Evolutionary conservation across 768 basidiomycete genomes (phyloP), one percentile per base, ranked within the genome.

Genomic region (Hydnomerulius pinastri): DNA sequence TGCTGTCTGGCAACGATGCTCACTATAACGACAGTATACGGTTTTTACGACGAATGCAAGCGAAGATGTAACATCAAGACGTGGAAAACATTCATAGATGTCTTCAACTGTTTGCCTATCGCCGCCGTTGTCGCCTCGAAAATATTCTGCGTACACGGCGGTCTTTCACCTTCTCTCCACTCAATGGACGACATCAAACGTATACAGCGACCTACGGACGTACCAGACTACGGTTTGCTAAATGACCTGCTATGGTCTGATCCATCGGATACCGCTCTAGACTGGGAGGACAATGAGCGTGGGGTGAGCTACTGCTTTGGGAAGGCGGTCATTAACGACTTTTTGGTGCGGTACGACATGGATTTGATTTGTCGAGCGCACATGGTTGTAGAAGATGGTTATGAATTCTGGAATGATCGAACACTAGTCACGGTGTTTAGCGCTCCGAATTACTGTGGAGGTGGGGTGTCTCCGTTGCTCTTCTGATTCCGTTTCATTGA

Each of bases 21-120:
- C 27, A 66, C 46, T 17, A 29, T 53, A 24, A 6, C 41, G 17
- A n/a, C 28, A 98, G 97, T 98, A 18, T 99, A 99, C 63, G 97
- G 97, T 23, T 99, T 99, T 74, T 99, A 99, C 71, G 97, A 98
- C 74, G 97, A 99, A 74, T 99, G 97, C 79, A 99, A 99, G 75
- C 87, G 97, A 66, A 84, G 97, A 57, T 97, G 94, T 79, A 98
- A 96, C 70, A 93, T 98, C 79, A 99, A 98, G 77, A 95, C 92
- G 23, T 99, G 97, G 97, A 98, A 96, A 75, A 95, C 93, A 2
- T 98, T 99, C 71, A 92, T 98, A 69, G 97, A 99, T 73, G 96
- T 98, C 51, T 99, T 99, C 82, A 98, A 99, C 72, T 95, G 94
- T 64, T 83, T 99, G 11, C 97, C 97, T 43, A 98, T 99, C 63